Evolutionary conservation across 176 grass and related monocot genomes (phyloP).

Genomic region (Neostapfia colusana): DNA sequence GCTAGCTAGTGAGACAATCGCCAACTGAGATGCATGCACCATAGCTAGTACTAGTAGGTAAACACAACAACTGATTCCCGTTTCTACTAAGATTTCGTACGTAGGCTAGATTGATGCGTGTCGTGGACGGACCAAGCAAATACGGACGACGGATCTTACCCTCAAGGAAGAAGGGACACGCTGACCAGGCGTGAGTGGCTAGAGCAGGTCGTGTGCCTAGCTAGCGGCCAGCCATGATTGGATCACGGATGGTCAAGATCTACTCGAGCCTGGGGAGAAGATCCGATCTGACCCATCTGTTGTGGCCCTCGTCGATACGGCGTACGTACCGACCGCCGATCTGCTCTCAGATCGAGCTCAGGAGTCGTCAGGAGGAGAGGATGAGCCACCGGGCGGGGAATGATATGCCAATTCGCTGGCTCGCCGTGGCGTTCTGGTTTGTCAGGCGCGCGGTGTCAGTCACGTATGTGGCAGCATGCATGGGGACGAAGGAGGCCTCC

Average conservation of each 20-base stretch:
- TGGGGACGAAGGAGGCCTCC: not conserved
- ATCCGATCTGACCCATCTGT: slow-evolving; percentile 36
- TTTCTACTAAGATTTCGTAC: not conserved
- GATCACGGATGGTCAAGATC: slow-evolving; percentile 47
- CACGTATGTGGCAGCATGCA: not conserved
- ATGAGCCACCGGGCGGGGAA: not conserved
- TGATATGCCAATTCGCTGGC: not conserved
- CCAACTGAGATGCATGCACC: not conserved
- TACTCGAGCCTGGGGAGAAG: slow-evolving; percentile 40
- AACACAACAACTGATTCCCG: no score
- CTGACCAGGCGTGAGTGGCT: not conserved
- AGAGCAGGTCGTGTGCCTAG: not conserved
- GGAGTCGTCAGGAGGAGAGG: not conserved
- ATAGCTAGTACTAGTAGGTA: no score
- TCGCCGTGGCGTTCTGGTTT: not conserved
- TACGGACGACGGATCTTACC: no score
- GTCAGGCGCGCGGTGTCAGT: not conserved
- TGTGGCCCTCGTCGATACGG: slow-evolving; percentile 22
- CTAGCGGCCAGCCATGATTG: slow-evolving; percentile 42
- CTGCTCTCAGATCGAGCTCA: not conserved
- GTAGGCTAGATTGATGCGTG: no score
- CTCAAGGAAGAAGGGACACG: not conserved
- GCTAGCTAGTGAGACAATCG: not conserved
- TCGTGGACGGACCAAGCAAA: not conserved
- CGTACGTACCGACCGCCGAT: not conserved